Base-by-base conservation (phyloP, 2,329 filamentous ascomycete species). In the Zymoseptoria crescenta region DNA sequence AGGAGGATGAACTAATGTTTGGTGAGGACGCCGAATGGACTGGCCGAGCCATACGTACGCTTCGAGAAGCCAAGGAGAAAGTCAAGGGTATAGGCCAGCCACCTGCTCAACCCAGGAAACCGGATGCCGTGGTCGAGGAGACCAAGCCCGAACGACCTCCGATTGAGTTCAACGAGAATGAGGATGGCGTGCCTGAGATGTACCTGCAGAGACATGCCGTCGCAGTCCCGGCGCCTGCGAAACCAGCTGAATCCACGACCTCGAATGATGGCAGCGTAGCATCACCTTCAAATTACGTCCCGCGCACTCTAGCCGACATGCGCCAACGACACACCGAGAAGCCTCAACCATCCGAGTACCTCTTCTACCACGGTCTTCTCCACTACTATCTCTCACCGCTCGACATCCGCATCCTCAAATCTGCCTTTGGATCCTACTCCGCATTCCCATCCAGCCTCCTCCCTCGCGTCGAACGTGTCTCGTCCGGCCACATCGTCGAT, bases 1-100 rank as follows among this genome's bases (percentile, higher is more conserved):
- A 86, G 64, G 91, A 96, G 72, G 94, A 99, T 70, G 90, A 96
- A 74, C 77, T 94, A 35, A 83, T 96, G 73, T 99, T 96, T 74
- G 92, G 85, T 6, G 91, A 96, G 68, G 92, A 96, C 63, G 87
- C 86, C n/a, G 90, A 93, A 65, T 97, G 92, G 92, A 90, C 89
- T 1, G 85, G 86, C 65, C 93, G 89, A 72, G 94, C 94, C 3
- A 83, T 96, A 59, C 81, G 83, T 56, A 81, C 86, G 29, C 86
- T 97, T 54, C 81, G 80, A 4, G 83, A 89, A 19, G 83, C 87
- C 0, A 95, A 90, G 73, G 88, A 94, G 63, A 92, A 87, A 71
- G 70, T 89, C 1, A 79, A 79, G 56, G 86, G 84, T 0, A 85
- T 89, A 61, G 86, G 86, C 1, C 84, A 88, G 65, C 84, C 85